Base-by-base conservation (phyloP, 2,329 filamentous ascomycete species). In the Penicillium digitatum region DNA sequence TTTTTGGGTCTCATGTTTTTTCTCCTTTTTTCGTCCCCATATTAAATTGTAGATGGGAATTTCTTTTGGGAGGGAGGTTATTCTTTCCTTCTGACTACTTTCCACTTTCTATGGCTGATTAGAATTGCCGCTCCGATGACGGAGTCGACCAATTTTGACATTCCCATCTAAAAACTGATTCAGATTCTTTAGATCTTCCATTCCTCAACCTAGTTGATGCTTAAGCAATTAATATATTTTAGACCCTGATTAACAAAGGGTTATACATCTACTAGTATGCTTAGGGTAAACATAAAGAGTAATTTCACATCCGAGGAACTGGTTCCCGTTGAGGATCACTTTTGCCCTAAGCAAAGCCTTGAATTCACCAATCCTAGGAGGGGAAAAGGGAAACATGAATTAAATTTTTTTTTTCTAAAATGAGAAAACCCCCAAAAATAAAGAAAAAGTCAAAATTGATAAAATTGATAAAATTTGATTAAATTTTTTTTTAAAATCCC, bases 291-390 rank as follows among this genome's bases (percentile, higher is more conserved):
- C 32, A 54, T 60, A 51, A 54, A 59, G 42, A 27, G 56, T 44
- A 45, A 56, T 58, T 57, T 62, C 62, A 58, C 56, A 62, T 67
- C 67, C 66, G 62, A 69, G 67, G 68, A 67, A 68, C 65, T 70
- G 68, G 68, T 68, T 65, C 65, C 60, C 61, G 62, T 67, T 62
- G 11, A 48, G 48, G 47, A 45, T 57, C 61, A 62, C 61, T 55
- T 54, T 16, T 16, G 26, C 53, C 48, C 55, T 57, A 56, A 58
- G 47, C 52, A 52, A 58, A 44, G 51, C 20, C 49, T 56, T 49
- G 38, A 54, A 9, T 40, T 22, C 2, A 14, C 38, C 38, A 40
- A 40, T 40, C 14, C 24, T 35, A 6, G n/a, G 29, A 22, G 11
- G 5, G 24, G 11, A 12, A 3, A 39, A 14, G 9, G 16, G 3